Evolutionary conservation across 2,329 filamentous ascomycete genomes (phyloP), one percentile per base, ranked within the genome.

Genomic region (Microcera coccophila): DNA sequence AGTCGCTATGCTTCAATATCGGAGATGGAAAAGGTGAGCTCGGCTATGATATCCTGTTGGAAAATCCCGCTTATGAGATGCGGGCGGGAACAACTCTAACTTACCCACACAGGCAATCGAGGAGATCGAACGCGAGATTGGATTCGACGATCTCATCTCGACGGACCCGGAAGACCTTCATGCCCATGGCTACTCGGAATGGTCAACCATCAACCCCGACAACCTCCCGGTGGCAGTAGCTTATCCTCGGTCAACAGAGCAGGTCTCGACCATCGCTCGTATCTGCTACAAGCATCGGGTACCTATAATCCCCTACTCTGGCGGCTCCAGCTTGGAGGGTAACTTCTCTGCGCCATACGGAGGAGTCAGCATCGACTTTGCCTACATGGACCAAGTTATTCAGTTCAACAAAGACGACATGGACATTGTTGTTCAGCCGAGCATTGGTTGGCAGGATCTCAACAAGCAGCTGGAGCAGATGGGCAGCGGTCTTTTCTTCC

Each of bases 401-500:
- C 74, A 82, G 41, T 74, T 95, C 43, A 85, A 95, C 62, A 83
- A 86, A 53, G 84, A 87, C 4, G 90, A 95, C 62, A 89, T 95
- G 86, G 90, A 96, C 56, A 76, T 95, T 38, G 87, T 95, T 4
- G 89, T 96, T 3, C 90, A 96, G 63, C 90, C 90, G 3, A 87
- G 86, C 5, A 84, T 96, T 9, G 84, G 85, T n/a, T 96, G 90
- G 90, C 90, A 94, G 76, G 81, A 86, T 39, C 69, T 96, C 44
- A 96, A 96, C 57, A 81, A 85, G 51, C 69, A 79, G 55, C 62
- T 83, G 35, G 74, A 81, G 37, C 81, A 86, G 58, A 79, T 85
- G 64, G 74, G 79, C 29, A 83, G 79, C 4, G 87, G 87, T 0
- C 77, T 96, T 2, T 95, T 95, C 69, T 94, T 95, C 61, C 90